Conservation (phyloP, 768 basidiomycete genomes). For the Imleria badia region DNA sequence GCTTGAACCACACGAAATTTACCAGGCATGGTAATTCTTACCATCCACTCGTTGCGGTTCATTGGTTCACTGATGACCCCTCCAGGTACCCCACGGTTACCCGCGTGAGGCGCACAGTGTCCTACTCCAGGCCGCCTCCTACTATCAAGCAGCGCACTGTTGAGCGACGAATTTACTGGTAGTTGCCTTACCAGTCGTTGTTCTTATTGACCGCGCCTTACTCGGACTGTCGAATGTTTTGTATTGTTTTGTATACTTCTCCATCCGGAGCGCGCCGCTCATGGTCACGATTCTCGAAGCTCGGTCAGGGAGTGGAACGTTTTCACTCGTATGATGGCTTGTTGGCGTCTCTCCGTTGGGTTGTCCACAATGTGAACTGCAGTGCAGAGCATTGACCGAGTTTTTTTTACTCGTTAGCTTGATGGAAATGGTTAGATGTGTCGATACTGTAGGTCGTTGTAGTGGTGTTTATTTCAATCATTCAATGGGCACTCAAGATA, state of each 20-base stretch:
- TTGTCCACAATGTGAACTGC: conserved; percentile 16
- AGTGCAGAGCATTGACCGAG: conserved; percentile 17
- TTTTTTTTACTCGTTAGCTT: conserved; percentile 12
- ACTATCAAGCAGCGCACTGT: conserved; percentile 53
- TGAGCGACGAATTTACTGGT: conserved; percentile 80
- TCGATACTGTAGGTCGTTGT: conserved; percentile 15
- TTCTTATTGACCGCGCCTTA: not conserved
- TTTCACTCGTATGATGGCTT: conserved; percentile 20
- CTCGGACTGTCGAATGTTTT: conserved; percentile 27
- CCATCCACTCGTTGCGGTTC: not conserved
- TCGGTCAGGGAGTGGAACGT: conserved; percentile 46
- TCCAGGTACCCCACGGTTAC: conserved; percentile 75
- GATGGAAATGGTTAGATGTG: conserved; percentile 14
- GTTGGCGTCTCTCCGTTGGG: conserved; percentile 8
- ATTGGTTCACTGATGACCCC: not conserved
- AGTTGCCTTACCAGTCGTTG: conserved; percentile 19
- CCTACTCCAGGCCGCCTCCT: conserved; percentile 50
- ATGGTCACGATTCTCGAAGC: conserved; percentile 48
- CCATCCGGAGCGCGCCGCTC: not conserved
- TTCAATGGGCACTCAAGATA: not conserved
- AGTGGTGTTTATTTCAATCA: not conserved
- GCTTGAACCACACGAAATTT: conserved; percentile 65
- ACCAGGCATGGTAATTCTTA: conserved; percentile 60
- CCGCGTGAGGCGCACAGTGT: conserved; percentile 72
- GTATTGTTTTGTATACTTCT: conserved; percentile 33